A percentile compares a stretch with the other conserved stretches of the same genome.
Evolutionary conservation across 352 stramenopile genomes (phyloP).

Genomic region (Phytophthora cactorum): DNA sequence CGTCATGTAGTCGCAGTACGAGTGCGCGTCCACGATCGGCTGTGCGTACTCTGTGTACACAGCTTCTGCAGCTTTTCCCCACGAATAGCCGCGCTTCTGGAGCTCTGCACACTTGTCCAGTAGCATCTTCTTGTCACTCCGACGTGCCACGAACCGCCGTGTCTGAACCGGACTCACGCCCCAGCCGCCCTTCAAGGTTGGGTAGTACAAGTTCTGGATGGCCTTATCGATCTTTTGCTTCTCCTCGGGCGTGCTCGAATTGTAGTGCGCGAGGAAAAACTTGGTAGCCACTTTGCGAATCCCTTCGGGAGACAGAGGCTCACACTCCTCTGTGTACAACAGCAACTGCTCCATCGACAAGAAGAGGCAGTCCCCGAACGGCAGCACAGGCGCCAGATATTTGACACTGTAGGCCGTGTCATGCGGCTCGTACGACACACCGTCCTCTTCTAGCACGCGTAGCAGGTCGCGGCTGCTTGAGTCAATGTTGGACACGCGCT

Average conservation of each 20-base stretch:
- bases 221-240: constrained; percentile 82
- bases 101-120: constrained; percentile 80
- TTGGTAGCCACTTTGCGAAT: constrained; percentile 81
- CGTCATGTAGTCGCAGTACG: constrained; percentile 89
- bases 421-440: constrained; percentile 86
- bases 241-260: constrained; percentile 58
- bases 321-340: constrained; percentile 86
- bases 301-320: constrained; percentile 67
- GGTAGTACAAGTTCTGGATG: constrained; percentile 89
- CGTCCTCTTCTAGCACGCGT: constrained; percentile 82
- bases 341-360: constrained; percentile 88
- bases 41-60: constrained; percentile 80
- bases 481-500: constrained; percentile 78
- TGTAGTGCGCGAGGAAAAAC: constrained; percentile 81
- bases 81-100: constrained; percentile 81
- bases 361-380: constrained; percentile 89
- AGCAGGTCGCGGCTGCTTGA: constrained; percentile 76
- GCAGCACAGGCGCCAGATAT: constrained; percentile 81
- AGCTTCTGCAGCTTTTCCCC: constrained; percentile 74
- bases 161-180: constrained; percentile 86
- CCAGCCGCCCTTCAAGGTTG: constrained; percentile 82
- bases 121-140: constrained; percentile 75
- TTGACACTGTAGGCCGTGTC: constrained; percentile 90
- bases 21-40: constrained; percentile 71
- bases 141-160: constrained; percentile 73